A percentile compares a stretch with the other conserved stretches of the same genome.
phyloP scores from a whole-genome alignment of 768 basidiomycete genomes.

The Russula dissimulans region DNA sequence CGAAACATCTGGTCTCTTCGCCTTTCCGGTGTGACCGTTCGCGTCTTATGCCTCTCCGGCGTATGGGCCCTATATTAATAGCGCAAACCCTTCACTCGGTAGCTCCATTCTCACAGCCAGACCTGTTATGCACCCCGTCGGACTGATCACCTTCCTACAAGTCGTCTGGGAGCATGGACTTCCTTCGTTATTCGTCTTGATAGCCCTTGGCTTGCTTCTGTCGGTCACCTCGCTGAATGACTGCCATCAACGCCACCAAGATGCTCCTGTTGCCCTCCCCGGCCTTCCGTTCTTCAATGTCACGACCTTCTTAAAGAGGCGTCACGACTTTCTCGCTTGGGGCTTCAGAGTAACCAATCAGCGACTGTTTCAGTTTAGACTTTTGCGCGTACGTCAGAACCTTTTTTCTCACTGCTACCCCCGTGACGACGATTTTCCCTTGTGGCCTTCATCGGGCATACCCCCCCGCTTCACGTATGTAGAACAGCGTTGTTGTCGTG shows the following conservation, averaged over 20 bases:
- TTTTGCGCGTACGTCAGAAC: conserved; percentile 46
- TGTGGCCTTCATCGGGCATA: not conserved
- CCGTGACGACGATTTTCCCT: not conserved
- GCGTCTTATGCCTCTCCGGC: not conserved
- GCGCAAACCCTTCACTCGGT: not conserved
- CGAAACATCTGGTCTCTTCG: not conserved
- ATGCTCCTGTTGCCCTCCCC: conserved; percentile 45
- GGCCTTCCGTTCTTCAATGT: conserved; percentile 50
- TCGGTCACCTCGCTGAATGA: conserved; percentile 2
- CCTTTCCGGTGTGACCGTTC: not conserved
- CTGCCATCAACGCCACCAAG: conserved; percentile 22
- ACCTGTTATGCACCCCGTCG: conserved; percentile 35
- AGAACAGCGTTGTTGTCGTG: conserved; percentile 69
- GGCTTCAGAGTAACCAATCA: conserved; percentile 62
- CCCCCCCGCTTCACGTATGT: conserved; percentile 18
- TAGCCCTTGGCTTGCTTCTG: conserved; percentile 22
- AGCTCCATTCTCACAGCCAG: not conserved
- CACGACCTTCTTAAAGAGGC: conserved; percentile 55
- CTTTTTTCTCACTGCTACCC: conserved; percentile 1
- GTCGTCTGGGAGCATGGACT: conserved; percentile 1
- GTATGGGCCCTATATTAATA: conserved; percentile 5
- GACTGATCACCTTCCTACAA: conserved; percentile 31
- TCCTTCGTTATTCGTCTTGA: conserved; percentile 16
- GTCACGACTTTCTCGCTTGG: conserved; percentile 66
- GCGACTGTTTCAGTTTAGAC: conserved; percentile 57